Evolutionary conservation across 495 filamentous ascomycete genomes (phyloP), one percentile per base, ranked within the genome.

Genomic region (Coniosporium apollinis): DNA sequence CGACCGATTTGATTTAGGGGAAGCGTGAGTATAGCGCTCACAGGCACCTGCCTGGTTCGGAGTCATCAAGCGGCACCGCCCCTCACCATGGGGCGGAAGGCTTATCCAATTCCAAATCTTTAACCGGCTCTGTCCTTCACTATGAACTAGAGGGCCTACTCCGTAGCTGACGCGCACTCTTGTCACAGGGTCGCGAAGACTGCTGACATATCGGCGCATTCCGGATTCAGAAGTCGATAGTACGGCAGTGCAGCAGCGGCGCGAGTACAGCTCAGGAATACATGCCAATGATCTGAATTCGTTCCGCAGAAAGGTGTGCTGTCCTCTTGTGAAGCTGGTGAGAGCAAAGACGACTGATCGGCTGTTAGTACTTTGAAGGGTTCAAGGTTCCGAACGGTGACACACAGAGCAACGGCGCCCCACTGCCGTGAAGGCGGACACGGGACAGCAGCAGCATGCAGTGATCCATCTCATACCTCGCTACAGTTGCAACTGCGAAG

Each of bases 171-270:
- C 13, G 5, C 9, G 40, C 25, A 37, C 42, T 43, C 39, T 33
- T 20, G 31, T 30, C 21, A 15, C 33, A 84, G 78, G 85, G 87
- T 82, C 83, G 24, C 72, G 87, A 34, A 68, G 79, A 33, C 62
- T 96, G 17, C 76, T 96, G 31, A 91, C 82, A 0, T 96, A 96
- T 51, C 63, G 72, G 10, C 70, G 83, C 34, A 60, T 80, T 18
- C 67, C 73, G 3, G 74, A 79, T 39, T 59, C 61, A 3, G 60
- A 78, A 26, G 54, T 79, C 14, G 55, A 62, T 18, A 14, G 25
- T n/a, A 19, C 29, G 24, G 18, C 16, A 32, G 13, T 19, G 11
- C 13, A 9, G 25, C 3, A 6, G 29, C 29, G 17, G 24, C 31
- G 36, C 5, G 24, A 37, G 7, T 13, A 42, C 19, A 30, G 10